Evolutionary conservation across 176 grass and related monocot species (phyloP), one percentile per base, ranked within the genome.

Genomic region (Pharus latifolius): DNA sequence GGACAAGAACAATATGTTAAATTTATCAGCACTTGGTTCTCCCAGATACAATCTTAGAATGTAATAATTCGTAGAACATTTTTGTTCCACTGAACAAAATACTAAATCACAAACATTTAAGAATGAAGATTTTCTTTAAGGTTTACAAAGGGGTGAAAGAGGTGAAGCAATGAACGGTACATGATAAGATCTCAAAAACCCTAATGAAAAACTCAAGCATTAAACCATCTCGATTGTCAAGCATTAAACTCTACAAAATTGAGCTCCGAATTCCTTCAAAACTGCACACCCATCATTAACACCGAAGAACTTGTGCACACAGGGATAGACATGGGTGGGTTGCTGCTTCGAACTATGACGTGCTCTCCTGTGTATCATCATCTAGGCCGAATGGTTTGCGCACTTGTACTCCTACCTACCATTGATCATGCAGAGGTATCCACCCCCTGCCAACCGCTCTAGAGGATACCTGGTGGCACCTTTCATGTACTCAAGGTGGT

Each of bases 401-500:
- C 22, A 32, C 24, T 67, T 15, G 2, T 29, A 27, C 10, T 2
- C 23, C 70, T 80, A 85, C 74, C 56, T 63, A n/a, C 49, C 63
- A 0, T 48, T 47, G 47, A 93, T 51, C 56, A 85, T 83, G 70
- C 89, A 98, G 17, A 98, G 67, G 83, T 88, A 81, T 46, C 89
- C 87, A 46, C 85, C 80, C 32, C 89, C 70, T 0, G 27, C 29
- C 45, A 59, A 78, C 18, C 69, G 79, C 24, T 98, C 94, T 28
- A 93, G 56, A 44, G 94, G 89, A 78, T 98, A 98, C 71, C 86
- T 80, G 9, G 84, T 80, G 55, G 63, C 75, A 23, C 87, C 84
- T 72, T 80, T 80, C 73, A 82, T 57, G 14, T 80, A 88, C 56
- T 79, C 73, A 7, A 90, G 74, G 78, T 98, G 89, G 5, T 68